A percentile compares a stretch with the other conserved stretches of the same genome.
These are phyloP conservation scores for Eurotiales sp. DNA, from an alignment of 2,329 filamentous ascomycete species.

Conservation along the genomic window DNA sequence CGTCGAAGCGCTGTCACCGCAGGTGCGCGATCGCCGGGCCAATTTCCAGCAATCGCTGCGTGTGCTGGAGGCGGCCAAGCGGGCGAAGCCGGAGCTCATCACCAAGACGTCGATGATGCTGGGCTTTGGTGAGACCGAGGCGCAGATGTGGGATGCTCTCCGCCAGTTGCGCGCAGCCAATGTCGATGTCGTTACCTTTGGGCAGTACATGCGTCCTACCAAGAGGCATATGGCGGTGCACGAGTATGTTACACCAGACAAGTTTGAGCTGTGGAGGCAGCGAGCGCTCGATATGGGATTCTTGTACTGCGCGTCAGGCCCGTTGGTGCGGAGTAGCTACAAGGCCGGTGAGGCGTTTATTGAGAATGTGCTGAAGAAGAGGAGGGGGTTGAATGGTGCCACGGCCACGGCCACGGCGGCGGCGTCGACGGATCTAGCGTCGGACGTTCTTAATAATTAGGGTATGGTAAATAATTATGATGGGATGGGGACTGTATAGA, in stretches of 20 bases:
- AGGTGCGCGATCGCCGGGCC: slow-evolving; percentile 83
- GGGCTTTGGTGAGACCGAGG: slow-evolving; percentile 86
- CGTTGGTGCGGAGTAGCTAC: slow-evolving; percentile 89
- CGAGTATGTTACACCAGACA: slow-evolving; percentile 86
- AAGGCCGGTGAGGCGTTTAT: slow-evolving; percentile 99
- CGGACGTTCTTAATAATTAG: neutral
- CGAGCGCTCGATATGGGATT: slow-evolving; percentile 92
- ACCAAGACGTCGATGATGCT: slow-evolving; percentile 99
- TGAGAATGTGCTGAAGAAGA: slow-evolving; percentile 92
- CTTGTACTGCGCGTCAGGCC: slow-evolving; percentile 91
- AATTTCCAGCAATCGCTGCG: slow-evolving; percentile 81
- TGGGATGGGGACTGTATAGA: neutral
- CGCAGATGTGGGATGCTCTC: slow-evolving; percentile 76
- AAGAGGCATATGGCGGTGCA: slow-evolving; percentile 97
- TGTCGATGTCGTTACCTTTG: slow-evolving; percentile 95
- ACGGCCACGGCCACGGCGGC: slow-evolving; percentile 16
- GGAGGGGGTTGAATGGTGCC: slow-evolving; percentile 34
- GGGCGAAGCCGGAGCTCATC: slow-evolving; percentile 70
- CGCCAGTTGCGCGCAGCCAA: slow-evolving; percentile 72
- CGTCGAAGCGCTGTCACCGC: slow-evolving; percentile 82
- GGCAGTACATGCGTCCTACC: slow-evolving; percentile 99
- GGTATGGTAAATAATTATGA: neutral
- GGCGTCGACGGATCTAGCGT: slow-evolving; percentile 18
- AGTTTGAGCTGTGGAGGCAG: slow-evolving; percentile 88
- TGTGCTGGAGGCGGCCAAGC: slow-evolving; percentile 79